phyloP scores from a whole-genome alignment of 306 rosid species.

The Mimosa pudica region DNA sequence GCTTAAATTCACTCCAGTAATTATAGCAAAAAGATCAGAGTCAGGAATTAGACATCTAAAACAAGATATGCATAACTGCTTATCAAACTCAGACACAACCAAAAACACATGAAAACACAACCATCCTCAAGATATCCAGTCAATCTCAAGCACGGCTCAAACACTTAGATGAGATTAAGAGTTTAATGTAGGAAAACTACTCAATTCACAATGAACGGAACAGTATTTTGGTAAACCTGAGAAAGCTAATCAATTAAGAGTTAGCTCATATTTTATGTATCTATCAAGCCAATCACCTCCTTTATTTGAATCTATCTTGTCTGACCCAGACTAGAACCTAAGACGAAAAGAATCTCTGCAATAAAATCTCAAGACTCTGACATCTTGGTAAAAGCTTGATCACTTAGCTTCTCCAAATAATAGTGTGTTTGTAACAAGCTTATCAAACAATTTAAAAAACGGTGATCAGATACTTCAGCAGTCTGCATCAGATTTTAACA shows the following conservation, averaged over 20 bases:
- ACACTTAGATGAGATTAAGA: background rate
- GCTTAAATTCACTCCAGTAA: slow-evolving; percentile 1
- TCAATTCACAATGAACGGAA: background rate
- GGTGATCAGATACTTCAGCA: background rate
- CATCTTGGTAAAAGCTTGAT: background rate
- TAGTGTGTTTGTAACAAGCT: background rate
- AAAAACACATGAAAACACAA: background rate
- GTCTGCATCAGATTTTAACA: background rate
- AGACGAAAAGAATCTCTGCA: background rate
- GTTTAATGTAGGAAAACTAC: background rate
- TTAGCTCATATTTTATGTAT: background rate
- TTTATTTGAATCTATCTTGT: background rate
- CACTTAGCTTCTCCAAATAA: background rate
- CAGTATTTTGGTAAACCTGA: background rate
- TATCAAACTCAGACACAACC: background rate
- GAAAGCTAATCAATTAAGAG: background rate
- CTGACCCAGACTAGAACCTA: background rate
- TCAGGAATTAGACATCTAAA: background rate
- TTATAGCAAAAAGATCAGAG: background rate
- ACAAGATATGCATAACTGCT: background rate
- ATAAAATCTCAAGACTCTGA: background rate
- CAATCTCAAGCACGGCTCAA: background rate
- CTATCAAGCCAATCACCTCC: background rate
- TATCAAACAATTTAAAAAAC: background rate
- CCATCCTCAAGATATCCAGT: background rate